Base-by-base conservation (phyloP, 2,329 filamentous ascomycete species). In the Aaosphaeria arxii region DNA sequence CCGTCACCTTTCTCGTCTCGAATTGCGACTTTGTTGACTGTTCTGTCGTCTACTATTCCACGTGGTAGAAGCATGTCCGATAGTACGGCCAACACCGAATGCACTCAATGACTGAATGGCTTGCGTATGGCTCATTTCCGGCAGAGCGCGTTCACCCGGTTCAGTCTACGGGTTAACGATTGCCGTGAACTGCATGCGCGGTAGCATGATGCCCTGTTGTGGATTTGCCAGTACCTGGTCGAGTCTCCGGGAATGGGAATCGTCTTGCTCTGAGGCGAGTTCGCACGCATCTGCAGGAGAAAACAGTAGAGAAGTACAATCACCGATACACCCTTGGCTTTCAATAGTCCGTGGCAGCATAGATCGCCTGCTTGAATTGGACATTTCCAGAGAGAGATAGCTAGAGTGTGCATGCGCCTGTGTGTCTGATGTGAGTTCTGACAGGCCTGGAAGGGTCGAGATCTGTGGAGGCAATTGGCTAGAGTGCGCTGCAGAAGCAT, bases 41-140 rank as follows among this genome's bases (percentile, higher is more conserved):
- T 24, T 24, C 17, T 24, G 17, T 24, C 17, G 17, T 24, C 17
- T 24, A 24, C 17, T 63, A 24, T 64, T 67, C 59, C 79, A 82
- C 35, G 74, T 77, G 47, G 74, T 76, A 41, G 77, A 65, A 59
- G 80, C 77, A 58, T 78, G 79, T 7, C 72, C 75, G 46, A 82
- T 62, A 42, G 77, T 71, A 32, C 72, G 69, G 45, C 76, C 73
- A 63, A 82, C 81, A 50, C 72, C 59, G 53, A 72, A 65, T 17
- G 62, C 58, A 46, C 70, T 67, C 42, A 77, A 65, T 45, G 58
- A 65, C 33, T 67, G 65, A 42, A 75, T 69, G 52, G 72, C 74
- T 35, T 67, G 61, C 30, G 67, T 70, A 56, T 76, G 77, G 55
- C 73, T 71, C 45, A 62, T 63, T 58, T 75, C 73, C 24, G 74